Base-by-base conservation (phyloP, 2,329 filamentous ascomycete species). In the Fusarium anguioides region DNA sequence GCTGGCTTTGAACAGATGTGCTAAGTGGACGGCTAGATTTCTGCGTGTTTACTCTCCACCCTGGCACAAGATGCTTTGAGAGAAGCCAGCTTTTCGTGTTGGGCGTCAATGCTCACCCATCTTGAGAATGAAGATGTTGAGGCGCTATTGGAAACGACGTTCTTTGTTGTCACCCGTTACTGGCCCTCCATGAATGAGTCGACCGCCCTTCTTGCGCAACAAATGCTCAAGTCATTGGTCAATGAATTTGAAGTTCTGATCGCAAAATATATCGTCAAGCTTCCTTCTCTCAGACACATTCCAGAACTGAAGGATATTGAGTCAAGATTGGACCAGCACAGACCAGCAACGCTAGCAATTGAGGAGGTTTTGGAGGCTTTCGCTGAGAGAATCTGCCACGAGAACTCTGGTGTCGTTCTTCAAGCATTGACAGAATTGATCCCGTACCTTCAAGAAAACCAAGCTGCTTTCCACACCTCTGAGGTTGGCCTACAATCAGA, bases 21-120 rank as follows among this genome's bases (percentile, higher is more conserved):
- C 23, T 57, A n/a, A 62, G 45, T 64, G 18, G 46, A 20, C 15
- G 12, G 35, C 54, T 72, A 95, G 89, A 95, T 98, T 55, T 93
- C 93, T 68, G 94, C 95, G n/a, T 97, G 93, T 75, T 82, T 99
- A 14, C 89, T 97, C 64, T 94, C 93, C 21, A 94, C 94, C 0
- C 86, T 98, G 60, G 85, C 91, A 17, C 87, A 91, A 48, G 84
- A 89, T 41, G 86, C 90, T 44, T 83, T 99, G n/a, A 89, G 93
- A 63, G 85, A 93, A 62, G 83, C 88, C 27, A 92, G 94, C 3
- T 94, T 98, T 72, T 87, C 86, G 6, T 93, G 94, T 46, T 99
- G 96, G 96, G 85, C 88, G 24, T 85, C 89, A 10, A 89, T 99
- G 80, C 85, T 98, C 18, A 86, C 81, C 26, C 87, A 89, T 49